phyloP scores from a whole-genome alignment of 2,329 filamentous ascomycete genomes.

The Rhinocladiella mackenziei region DNA sequence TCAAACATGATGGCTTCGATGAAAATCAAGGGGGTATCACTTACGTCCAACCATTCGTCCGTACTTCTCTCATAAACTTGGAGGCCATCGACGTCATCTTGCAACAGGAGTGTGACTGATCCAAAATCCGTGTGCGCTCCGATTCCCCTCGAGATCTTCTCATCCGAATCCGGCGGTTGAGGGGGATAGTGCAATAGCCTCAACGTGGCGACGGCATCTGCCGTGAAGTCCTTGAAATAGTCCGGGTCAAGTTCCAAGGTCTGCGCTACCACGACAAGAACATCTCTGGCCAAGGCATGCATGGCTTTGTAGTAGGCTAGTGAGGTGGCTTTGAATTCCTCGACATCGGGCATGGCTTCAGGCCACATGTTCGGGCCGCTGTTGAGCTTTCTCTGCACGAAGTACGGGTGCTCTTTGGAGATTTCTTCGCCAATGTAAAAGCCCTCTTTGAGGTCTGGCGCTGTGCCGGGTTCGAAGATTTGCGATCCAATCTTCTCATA shows the following conservation, averaged over 20 bases:
- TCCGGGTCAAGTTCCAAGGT: conserved; percentile 22
- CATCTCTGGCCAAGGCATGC: conserved; percentile 20
- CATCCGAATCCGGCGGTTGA: conserved; percentile 26
- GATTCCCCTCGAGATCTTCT: conserved; percentile 25
- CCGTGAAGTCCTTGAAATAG: conserved; percentile 28
- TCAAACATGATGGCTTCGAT: conserved; percentile 2
- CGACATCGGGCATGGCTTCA: conserved; percentile 12
- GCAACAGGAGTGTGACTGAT: conserved; percentile 33
- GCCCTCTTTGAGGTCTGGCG: conserved; percentile 31
- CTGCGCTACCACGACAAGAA: conserved; percentile 23
- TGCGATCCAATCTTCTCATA: conserved; percentile 32
- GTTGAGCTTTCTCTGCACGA: conserved; percentile 26
- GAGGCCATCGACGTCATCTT: conserved; percentile 31
- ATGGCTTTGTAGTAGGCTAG: conserved; percentile 22
- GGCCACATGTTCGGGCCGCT: conserved; percentile 29
- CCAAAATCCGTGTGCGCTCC: conserved; percentile 36
- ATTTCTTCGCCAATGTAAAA: conserved; percentile 30
- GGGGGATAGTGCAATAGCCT: conserved; percentile 32
- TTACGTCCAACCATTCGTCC: conserved; percentile 29
- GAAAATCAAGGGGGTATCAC: background rate
- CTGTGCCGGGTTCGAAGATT: conserved; percentile 29
- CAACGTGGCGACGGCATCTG: conserved; percentile 29
- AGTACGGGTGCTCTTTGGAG: conserved; percentile 21
- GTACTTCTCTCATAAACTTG: conserved; percentile 30
- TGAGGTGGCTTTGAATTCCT: conserved; percentile 41